Base-by-base conservation (phyloP, 2,329 filamentous ascomycete species). In the Arthrobotrys pseudoclavata region DNA sequence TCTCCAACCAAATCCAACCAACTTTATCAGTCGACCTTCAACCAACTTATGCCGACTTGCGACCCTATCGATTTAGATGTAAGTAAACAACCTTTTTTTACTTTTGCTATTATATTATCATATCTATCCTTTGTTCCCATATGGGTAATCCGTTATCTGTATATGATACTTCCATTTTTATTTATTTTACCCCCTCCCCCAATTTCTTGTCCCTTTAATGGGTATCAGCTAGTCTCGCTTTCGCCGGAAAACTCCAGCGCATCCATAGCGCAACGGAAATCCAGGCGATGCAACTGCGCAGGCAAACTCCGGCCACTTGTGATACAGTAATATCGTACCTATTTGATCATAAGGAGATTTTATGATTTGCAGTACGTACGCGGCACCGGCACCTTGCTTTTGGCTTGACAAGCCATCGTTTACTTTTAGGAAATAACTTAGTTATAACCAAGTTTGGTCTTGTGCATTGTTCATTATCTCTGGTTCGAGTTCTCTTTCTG, bases 361-460 rank as follows among this genome's bases (percentile, higher is more conserved):
- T 63, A 66, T 69, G 71, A 64, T 69, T 22, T 69, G 64, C 71
- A 75, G 52, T 50, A 47, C 61, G 55, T 60, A 29, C 55, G 47
- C 22, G 22, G 34, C 55, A 42, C 40, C 34, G 48, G n/a, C 45
- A 45, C 63, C 60, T 47, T 63, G 60, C 60, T 48, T 67, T 52
- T n/a, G n/a, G n/a, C n/a, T 50, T 61, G 45, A 42, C 24, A 31
- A 48, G 40, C 42, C 53, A 50, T 29, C 12, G 24, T 50, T 50
- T 50, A 20, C 47, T 50, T 61, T 64, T 64, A 29, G 34, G 50
- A 40, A 48, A 47, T 57, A 40, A 53, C 42, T 24, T 60, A 42
- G 55, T 26, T 60, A 26, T 40, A n/a, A 40, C 55, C 55, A 42
- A 60, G 53, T 47, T 48, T 42, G 67, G 31, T 22, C 57, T 50